phyloP scores from a whole-genome alignment of 805 yeast species.

The Lachancea kluyveri region DNA sequence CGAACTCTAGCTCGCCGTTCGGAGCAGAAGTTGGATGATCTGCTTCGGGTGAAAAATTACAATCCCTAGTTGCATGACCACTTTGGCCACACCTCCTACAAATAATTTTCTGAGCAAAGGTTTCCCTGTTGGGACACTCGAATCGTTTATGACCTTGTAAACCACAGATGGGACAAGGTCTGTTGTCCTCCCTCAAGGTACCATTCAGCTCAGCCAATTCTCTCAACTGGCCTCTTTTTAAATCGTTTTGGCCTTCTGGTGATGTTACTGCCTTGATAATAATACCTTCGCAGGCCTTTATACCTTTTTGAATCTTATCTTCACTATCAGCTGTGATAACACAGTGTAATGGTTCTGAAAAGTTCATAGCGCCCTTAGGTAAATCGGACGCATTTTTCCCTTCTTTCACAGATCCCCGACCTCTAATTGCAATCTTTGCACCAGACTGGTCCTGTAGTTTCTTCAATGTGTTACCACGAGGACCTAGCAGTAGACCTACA shows the following conservation, averaged over 20 bases:
- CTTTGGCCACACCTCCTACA: slow-evolving; percentile 75
- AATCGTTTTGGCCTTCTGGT: slow-evolving; percentile 90
- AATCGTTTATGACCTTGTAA: slow-evolving; percentile 56
- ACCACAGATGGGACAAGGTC: slow-evolving; percentile 62
- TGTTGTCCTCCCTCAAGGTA: slow-evolving; percentile 75
- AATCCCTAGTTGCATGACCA: slow-evolving; percentile 89
- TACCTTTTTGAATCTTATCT: slow-evolving; percentile 69
- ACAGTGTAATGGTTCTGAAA: slow-evolving; percentile 85
- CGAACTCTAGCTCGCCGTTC: too few relatives aligned
- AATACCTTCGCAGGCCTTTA: slow-evolving; percentile 64
- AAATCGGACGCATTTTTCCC: slow-evolving; percentile 57
- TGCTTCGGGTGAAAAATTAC: slow-evolving; percentile 44
- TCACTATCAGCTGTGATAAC: slow-evolving; percentile 77
- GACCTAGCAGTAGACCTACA: slow-evolving; percentile 86
- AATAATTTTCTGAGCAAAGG: slow-evolving; percentile 48
- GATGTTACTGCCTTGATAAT: slow-evolving; percentile 78
- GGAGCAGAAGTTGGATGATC: too few relatives aligned
- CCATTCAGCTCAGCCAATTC: slow-evolving; percentile 94
- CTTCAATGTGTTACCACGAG: slow-evolving; percentile 87
- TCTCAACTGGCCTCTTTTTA: slow-evolving; percentile 83
- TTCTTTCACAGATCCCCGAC: slow-evolving; percentile 92
- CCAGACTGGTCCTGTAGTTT: slow-evolving; percentile 79
- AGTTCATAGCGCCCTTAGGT: slow-evolving; percentile 44
- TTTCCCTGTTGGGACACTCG: slow-evolving; percentile 55
- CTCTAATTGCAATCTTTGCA: slow-evolving; percentile 85